Evolutionary conservation across 2,329 filamentous ascomycete species (phyloP).

Genomic region (Sporothrix sp.): DNA sequence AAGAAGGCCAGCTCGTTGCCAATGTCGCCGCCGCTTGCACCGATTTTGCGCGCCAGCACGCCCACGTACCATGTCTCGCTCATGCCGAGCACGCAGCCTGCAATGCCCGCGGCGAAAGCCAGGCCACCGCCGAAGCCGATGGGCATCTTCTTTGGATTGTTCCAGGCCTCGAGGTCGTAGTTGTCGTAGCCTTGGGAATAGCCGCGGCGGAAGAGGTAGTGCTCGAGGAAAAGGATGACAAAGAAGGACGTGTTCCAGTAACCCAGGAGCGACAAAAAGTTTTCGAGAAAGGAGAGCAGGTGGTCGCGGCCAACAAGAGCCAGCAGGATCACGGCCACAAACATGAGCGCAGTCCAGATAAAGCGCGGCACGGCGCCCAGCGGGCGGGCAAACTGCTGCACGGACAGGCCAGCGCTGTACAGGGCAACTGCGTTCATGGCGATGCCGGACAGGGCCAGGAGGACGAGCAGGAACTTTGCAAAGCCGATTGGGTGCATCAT

Average conservation of each 20-base stretch:
- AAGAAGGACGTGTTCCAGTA: conserved; percentile 43
- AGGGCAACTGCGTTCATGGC: conserved; percentile 38
- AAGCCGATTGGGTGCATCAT: conserved; percentile 51
- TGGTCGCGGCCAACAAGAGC: conserved; percentile 34
- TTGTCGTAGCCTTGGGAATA: conserved; percentile 24
- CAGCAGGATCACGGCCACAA: conserved; percentile 35
- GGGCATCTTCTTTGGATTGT: conserved; percentile 33
- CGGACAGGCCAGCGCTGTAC: conserved; percentile 29
- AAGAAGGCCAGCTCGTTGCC: conserved; percentile 44
- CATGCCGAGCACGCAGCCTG: conserved; percentile 48
- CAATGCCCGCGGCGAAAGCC: conserved; percentile 36
- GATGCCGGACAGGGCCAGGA: conserved; percentile 43
- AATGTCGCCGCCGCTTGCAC: conserved; percentile 36
- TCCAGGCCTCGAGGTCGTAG: conserved; percentile 41
- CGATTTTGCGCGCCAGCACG: conserved; percentile 34
- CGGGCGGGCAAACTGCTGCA: conserved; percentile 34
- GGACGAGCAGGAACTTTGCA: conserved; percentile 52
- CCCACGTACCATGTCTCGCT: conserved; percentile 47
- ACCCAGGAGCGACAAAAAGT: conserved; percentile 39
- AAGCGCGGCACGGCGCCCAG: conserved; percentile 35
- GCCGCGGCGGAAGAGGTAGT: conserved; percentile 37
- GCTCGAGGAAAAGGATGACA: conserved; percentile 38
- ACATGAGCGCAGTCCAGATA: conserved; percentile 38
- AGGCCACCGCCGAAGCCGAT: conserved; percentile 32
- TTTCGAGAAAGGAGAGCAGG: conserved; percentile 34